Evolutionary conservation across 306 rosid species (phyloP).

Genomic region (Medicago arabica): DNA sequence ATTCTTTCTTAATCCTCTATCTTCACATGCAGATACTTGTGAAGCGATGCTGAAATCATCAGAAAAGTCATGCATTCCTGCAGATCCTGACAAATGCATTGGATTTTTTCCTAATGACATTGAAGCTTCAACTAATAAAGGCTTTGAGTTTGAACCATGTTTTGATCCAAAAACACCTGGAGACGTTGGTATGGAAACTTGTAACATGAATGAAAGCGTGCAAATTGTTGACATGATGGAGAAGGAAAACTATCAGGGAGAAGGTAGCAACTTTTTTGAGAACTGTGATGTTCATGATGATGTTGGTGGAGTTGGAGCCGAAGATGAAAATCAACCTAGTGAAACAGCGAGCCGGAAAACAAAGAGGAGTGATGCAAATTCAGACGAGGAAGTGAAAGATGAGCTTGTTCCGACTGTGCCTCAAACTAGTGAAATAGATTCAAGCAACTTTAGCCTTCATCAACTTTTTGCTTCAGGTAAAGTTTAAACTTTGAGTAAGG

Average conservation of each 20-base stretch:
- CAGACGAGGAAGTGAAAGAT: slow-evolving; percentile 6
- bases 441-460: not conserved
- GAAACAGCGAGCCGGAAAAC: not conserved
- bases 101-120: not conserved
- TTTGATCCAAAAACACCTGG: slow-evolving; percentile 15
- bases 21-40: slow-evolving; percentile 10
- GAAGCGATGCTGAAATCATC: slow-evolving; percentile 9
- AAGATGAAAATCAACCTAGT: slow-evolving; percentile 10
- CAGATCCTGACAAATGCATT: slow-evolving; percentile 22
- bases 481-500: not conserved
- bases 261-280: not conserved
- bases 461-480: slow-evolving; percentile 36
- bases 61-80: not conserved
- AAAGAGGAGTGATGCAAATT: not conserved
- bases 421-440: slow-evolving; percentile 17
- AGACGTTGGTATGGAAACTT: slow-evolving; percentile 8
- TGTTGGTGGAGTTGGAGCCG: not conserved
- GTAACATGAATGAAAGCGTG: slow-evolving; percentile 11
- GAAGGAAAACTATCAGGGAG: not conserved
- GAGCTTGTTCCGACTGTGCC: slow-evolving; percentile 12
- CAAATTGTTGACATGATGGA: not conserved
- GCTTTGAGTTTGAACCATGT: slow-evolving; percentile 17
- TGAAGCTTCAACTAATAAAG: slow-evolving; percentile 13
- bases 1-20: not conserved
- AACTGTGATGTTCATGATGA: not conserved